Percentiles rank a stretch among this genome's conserved stretches.
These are phyloP conservation scores for Tubosaeta brunneosetosa DNA, from an alignment of 768 basidiomycete species.

Conservation along the genomic window DNA sequence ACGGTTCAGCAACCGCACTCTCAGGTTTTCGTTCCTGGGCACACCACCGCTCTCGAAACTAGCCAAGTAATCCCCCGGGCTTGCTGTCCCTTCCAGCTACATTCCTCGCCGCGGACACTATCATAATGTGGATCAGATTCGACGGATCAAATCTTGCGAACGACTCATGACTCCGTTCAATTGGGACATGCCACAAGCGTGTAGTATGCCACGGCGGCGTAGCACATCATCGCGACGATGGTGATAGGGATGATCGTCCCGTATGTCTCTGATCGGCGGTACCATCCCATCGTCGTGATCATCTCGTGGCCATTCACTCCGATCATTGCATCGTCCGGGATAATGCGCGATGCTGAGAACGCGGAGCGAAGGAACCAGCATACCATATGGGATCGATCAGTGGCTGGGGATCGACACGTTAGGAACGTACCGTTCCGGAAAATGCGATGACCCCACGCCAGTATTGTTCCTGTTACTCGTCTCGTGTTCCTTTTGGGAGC, in stretches of 20 bases:
- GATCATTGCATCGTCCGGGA: not conserved
- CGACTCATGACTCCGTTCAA: not conserved
- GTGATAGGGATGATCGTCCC: conserved; percentile 3
- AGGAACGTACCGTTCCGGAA: not conserved
- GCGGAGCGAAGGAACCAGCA: not conserved
- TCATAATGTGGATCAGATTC: not conserved
- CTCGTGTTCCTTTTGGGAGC: not conserved
- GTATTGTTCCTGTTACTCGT: not conserved
- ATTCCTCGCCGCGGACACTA: not conserved
- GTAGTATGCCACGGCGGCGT: not conserved
- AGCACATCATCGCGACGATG: not conserved
- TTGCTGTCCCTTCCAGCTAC: not conserved
- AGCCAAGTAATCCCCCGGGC: not conserved
- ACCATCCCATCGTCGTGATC: conserved; percentile 1
- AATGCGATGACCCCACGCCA: conserved; percentile 4
- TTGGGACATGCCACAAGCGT: not conserved
- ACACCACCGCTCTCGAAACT: not conserved
- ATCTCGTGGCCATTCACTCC: not conserved
- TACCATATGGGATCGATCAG: not conserved
- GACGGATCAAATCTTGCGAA: conserved; percentile 2
- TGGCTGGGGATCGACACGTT: not conserved
- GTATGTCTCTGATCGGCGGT: not conserved
- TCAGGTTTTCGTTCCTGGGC: not conserved
- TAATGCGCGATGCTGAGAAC: not conserved
- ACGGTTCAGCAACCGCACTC: not conserved